Evolutionary conservation across 2,329 filamentous ascomycete genomes (phyloP), one percentile per base, ranked within the genome.

Genomic region (Penicillium sp.): DNA sequence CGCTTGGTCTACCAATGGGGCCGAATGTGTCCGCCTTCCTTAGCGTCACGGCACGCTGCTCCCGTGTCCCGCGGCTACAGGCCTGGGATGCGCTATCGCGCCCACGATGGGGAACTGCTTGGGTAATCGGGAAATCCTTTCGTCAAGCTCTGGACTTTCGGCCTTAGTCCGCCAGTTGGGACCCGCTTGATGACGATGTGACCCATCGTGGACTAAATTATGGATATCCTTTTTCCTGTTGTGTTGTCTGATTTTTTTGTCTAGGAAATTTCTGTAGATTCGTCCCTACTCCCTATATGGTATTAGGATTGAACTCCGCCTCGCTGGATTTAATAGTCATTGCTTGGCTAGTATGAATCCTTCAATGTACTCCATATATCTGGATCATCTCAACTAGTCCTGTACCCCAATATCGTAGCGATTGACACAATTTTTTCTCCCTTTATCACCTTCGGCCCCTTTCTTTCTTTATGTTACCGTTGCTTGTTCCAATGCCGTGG

Each of bases 11-110:
- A 16, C 46, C 46, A 49, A 49, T 49, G 29, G 46, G 46, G 46
- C 21, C 45, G n/a, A 33, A 31, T 48, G 11, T 22, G 8, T 48
- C 35, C 13, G 37, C 33, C 31, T 43, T 43, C 22, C 11, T 27
- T 42, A 52, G 50, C 33, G 27, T 46, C 44, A n/a, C 52, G 52
- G 52, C 29, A 54, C 19, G 24, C 29, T 43, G 26, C 27, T 54
- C 22, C 52, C 52, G 52, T 48, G 35, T 45, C 44, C 52, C 52
- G 45, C 44, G 44, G 27, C 52, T 45, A 43, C 22, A 54, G 52
- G 35, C 31, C 43, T 54, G 52, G 52, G 52, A 53, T 53, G 14
- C 50, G 22, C 50, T 43, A 45, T 54, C 45, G 45, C 33, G 33
- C 43, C 51, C 42, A 16, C 33, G 21, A 48, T 42, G 26, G 43